Base-by-base conservation (phyloP, 208 protist species). In the Trypanosoma scelopori region DNA sequence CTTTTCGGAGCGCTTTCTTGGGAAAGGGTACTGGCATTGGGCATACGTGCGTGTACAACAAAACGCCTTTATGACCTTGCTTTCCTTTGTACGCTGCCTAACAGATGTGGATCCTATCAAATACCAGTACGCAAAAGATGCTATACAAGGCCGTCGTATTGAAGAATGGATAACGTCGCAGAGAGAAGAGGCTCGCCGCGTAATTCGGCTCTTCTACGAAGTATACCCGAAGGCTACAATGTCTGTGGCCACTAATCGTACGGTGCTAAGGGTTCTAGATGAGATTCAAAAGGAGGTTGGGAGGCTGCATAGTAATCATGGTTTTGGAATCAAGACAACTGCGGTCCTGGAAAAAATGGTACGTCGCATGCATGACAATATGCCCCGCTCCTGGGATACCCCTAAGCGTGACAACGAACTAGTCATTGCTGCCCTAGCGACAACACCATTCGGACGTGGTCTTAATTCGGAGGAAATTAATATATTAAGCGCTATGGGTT, bases 51-150 rank as follows among this genome's bases (percentile, higher is more conserved):
- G 86, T 42, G 82, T 78, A n/a, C 82, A 84, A 69, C 82, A 92
- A 81, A 89, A 89, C 58, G 86, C 80, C n/a, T 89, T 92, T 69
- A 85, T 92, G 67, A 71, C 71, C 28, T 76, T 92, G 11, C 83
- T 92, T 53, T 81, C 86, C 11, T 74, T 92, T 48, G 77, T 76
- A 53, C 76, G 86, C 68, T 89, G 82, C 46, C 62, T 92, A 23
- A 72, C 69, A 4, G 68, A 64, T 18, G 60, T 92, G 35, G 58
- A 67, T 6, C 63, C 67, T 16, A 76, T 87, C 23, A 89, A 87
- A 81, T 87, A 84, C 53, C 77, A 82, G 58, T 82, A 84, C 61
- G 74, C 72, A 0, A 69, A 58, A 32, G 79, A 67, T 35, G 71
- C 71, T 25, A 43, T 49, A 39, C 81, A 92, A 68, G 80, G 81